Evolutionary conservation across 257 asterid species (phyloP), one percentile per base, ranked within the genome.

Genomic region (Ajuga chamaepitys): DNA sequence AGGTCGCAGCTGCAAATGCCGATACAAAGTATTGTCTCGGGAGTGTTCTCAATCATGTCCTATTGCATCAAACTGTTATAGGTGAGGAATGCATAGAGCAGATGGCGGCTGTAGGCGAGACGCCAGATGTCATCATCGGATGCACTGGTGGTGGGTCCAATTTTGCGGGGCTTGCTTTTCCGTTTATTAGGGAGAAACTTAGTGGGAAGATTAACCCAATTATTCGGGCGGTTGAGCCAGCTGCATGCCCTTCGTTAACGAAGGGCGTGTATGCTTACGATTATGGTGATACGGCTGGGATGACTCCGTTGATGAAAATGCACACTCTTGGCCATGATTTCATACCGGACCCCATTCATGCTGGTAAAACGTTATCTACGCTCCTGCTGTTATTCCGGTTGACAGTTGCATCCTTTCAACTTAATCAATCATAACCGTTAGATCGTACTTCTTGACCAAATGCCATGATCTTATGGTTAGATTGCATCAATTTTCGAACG

Each of bases 271-370:
- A 87, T 68, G 96, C 96, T 45, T 93, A 93, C 22, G 98, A 93
- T 68, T 93, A 75, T 50, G 98, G 98, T 14, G 98, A 93, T 58
- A 89, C 96, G 0, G 96, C 97, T 1, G 98, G 97, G 65, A 68
- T 87, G 97, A 93, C 97, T 81, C 97, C 97, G 25, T 66, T 93
- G 80, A 84, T 93, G 98, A 93, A 93, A 84, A 93, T 93, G 98
- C 97, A 93, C 55, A 89, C 97, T 0, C 89, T 93, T n/a, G 98
- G 98, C 13, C 97, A 89, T 46, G 94, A 93, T 70, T 93, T 93
- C 66, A 83, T 89, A 25, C 98, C 98, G 0, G 96, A 93, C 58
- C 98, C 98, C 2, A 89, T 93, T 67, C 97, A 93, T 71, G 86
- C 98, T 16, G 97, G 98, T 88, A 51, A 74, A 58, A 12, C 50